phyloP scores from a whole-genome alignment of 345 rosid species.

The Pistacia integerrima region DNA sequence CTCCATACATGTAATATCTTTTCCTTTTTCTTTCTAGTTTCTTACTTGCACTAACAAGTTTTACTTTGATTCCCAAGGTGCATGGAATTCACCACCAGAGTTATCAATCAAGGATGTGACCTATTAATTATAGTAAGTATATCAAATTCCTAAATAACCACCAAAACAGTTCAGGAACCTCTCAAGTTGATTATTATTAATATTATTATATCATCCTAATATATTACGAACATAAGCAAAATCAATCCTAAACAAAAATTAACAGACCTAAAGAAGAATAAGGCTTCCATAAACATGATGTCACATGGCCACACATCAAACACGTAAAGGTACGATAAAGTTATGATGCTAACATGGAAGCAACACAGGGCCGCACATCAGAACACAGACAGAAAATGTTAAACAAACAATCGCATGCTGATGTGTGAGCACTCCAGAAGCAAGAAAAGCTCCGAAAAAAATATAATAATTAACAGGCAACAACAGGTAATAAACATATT shows the following conservation, averaged over 20 bases:
- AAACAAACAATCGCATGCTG: no score
- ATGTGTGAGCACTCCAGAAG: no score
- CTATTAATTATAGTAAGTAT: not conserved
- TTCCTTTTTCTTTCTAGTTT: not conserved
- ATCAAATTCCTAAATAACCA: not conserved
- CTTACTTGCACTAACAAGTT: not conserved
- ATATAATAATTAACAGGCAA: not conserved
- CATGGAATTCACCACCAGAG: not conserved
- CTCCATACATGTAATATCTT: no score
- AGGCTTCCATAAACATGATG: not conserved
- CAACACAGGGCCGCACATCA: not conserved
- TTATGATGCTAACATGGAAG: not conserved
- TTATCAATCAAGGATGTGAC: not conserved
- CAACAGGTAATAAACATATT: not conserved
- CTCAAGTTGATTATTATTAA: not conserved
- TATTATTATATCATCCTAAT: not conserved
- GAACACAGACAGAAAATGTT: no score
- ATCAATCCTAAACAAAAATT: not conserved
- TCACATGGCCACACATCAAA: slow-evolving; percentile 1
- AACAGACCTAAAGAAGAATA: not conserved
- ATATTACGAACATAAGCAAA: not conserved
- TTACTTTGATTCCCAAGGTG: not conserved
- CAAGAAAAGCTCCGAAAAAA: no score
- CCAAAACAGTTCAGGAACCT: not conserved
- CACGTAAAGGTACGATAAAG: not conserved